Base-by-base conservation (phyloP, 257 asterid genomes). In the Coffea eugenioides region DNA sequence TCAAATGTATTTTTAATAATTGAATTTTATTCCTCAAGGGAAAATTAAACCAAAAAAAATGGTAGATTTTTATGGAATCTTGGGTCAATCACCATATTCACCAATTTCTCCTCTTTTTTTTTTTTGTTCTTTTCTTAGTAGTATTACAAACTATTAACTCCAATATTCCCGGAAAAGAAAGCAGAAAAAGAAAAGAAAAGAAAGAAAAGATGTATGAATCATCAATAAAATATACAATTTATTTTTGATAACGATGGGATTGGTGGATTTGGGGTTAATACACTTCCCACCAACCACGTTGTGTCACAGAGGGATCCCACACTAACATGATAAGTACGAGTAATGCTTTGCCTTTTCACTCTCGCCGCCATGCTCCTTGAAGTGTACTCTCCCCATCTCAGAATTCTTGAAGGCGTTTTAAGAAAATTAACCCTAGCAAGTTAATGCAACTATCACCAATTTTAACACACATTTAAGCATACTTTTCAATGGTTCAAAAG, bases 231-330 rank as follows among this genome's bases (percentile, higher is more conserved):
- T 34, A 20, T 16, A 43, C 45, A 73, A 69, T 64, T 78, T 56
- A 69, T 51, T 39, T 61, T 67, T 78, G 81, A 78, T 68, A 57
- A 8, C 5, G 77, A 78, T 46, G 16, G 62, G 77, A 78, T 61
- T 56, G 68, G 77, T 78, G 71, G 39, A 21, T 2, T 5, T 45
- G n/a, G 81, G 71, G 27, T 3, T 11, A 21, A 21, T 48, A 49
- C 79, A 66, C 61, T 51, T 15, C 69, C 75, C 83, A 80, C 79
- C 74, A 65, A 73, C 57, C 48, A 69, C 66, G 81, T 56, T 71
- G 57, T 2, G 43, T n/a, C 39, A 13, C 5, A 7, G 70, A 2
- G 69, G 76, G 76, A 39, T n/a, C 70, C 71, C 71, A 48, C 34
- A 20, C 13, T 39, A 3, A 13, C 23, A 3, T 51, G 39, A 39